Percentiles rank a stretch among this genome's conserved stretches.
These are phyloP conservation scores for Globisporangium paddicum DNA, from an alignment of 352 stramenopile genomes.

Conservation along the genomic window DNA sequence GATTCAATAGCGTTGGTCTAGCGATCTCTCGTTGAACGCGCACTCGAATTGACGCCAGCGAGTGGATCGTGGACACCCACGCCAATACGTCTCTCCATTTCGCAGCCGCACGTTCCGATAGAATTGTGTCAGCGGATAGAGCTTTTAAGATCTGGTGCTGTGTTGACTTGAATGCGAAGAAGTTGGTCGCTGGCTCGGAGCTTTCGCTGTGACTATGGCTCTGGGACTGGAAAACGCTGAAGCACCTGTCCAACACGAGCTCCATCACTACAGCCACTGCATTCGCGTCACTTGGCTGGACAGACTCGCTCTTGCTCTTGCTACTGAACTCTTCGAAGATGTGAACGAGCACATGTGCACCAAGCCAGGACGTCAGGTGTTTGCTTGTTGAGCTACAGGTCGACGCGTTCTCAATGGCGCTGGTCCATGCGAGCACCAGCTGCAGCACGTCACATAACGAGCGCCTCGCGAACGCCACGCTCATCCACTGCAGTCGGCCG, in stretches of 20 bases:
- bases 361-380: conserved; percentile 39
- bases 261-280: conserved; percentile 12
- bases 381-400: not conserved
- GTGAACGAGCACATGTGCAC: conserved; percentile 30
- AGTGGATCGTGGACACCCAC: conserved; percentile 13
- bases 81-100: conserved; percentile 27
- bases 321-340: conserved; percentile 18
- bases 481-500: conserved; percentile 26
- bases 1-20: conserved; percentile 16
- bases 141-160: not conserved
- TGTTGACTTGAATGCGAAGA: conserved; percentile 51
- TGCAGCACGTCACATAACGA: conserved; percentile 6
- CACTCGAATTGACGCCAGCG: conserved; percentile 18
- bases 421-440: conserved; percentile 3
- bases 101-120: conserved; percentile 16
- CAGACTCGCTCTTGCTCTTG: not conserved
- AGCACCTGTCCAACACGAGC: conserved; percentile 31
- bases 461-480: conserved; percentile 4
- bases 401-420: not conserved
- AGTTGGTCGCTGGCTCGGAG: conserved; percentile 27
- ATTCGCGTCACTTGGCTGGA: not conserved
- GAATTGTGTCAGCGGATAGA: conserved; percentile 3
- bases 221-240: conserved; percentile 47
- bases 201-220: conserved; percentile 18
- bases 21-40: conserved; percentile 41